Base-by-base conservation (phyloP, 1,139 yeast genomes). In the Scheffersomyces stambukii region DNA sequence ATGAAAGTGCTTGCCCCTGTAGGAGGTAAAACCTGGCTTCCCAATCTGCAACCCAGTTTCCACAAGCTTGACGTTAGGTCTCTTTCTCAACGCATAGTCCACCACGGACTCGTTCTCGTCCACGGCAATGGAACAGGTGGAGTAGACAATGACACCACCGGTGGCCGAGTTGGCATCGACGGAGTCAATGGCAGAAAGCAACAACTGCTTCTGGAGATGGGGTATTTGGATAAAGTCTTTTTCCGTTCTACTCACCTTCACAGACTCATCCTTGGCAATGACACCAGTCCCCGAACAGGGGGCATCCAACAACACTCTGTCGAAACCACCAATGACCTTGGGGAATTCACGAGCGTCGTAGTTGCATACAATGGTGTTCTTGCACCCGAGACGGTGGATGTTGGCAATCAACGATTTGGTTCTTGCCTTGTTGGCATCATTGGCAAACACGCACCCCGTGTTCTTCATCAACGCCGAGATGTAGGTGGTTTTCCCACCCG, bases 201-300 rank as follows among this genome's bases (percentile, higher is more conserved):
- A 63, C 45, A 93, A 71, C 63, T 93, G 98, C 57, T 89, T 91
- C 57, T 93, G 99, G 46, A 93, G 70, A 56, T 89, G 96, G 31
- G 98, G 98, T 46, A 93, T 83, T 60, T 91, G 95, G 46, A 89
- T 82, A 56, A 91, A 93, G 60, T 93, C 99, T 60, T 88, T 88
- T 52, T 88, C 97, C 13, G 95, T 86, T 68, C 97, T 82, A 42
- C 83, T 81, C 10, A 85, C 82, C 60, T 93, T 93, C 39, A 91
- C 97, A 30, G 88, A 81, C 52, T 88, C 95, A 64, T 93, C 98
- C 64, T 93, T 93, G 38, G 96, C 93, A 54, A 93, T 89, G 45
- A 93, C 98, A 65, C 99, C 99, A 4, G 98, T 91, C 66, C 99
- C 99, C 3, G 98, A 88, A 64, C 99, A 93, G 43, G 99, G 99